A percentile compares a stretch with the other conserved stretches of the same genome.
Conservation (phyloP, 306 rosid species). For the Cicer pinnatifidum region DNA sequence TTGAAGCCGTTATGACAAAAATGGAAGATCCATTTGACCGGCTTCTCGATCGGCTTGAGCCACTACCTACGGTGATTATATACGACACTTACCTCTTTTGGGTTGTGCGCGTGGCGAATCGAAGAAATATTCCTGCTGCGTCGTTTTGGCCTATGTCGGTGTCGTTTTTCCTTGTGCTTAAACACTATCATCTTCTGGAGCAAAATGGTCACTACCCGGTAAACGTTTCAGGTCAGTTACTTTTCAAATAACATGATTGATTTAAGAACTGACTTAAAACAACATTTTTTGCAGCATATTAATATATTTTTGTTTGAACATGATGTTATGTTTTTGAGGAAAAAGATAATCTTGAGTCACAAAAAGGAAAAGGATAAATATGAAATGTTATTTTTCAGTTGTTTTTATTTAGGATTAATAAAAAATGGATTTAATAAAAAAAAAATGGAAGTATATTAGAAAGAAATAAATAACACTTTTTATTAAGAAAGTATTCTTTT, state of each 20-base stretch:
- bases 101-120: constrained; percentile 47
- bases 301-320: too few relatives aligned
- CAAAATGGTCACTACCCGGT: constrained; percentile 45
- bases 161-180: constrained; percentile 43
- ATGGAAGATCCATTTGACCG: constrained; percentile 64
- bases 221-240: constrained; percentile 43
- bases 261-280: too few relatives aligned
- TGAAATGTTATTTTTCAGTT: too few relatives aligned
- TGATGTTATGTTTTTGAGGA: too few relatives aligned
- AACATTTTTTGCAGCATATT: too few relatives aligned
- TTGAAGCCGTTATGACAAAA: constrained; percentile 49
- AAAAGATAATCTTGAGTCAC: too few relatives aligned
- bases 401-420: too few relatives aligned
- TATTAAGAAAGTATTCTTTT: too few relatives aligned
- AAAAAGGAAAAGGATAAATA: too few relatives aligned
- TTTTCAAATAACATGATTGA: background rate
- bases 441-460: too few relatives aligned
- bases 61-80: constrained; percentile 34
- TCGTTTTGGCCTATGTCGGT: constrained; percentile 60
- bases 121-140: constrained; percentile 48
- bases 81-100: constrained; percentile 49
- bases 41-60: constrained; percentile 49
- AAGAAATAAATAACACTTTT: too few relatives aligned
- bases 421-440: too few relatives aligned
- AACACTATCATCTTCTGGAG: constrained; percentile 44